Evolutionary conservation across 441 rosid species (phyloP).

Genomic region (Pelargonium citronellum): DNA sequence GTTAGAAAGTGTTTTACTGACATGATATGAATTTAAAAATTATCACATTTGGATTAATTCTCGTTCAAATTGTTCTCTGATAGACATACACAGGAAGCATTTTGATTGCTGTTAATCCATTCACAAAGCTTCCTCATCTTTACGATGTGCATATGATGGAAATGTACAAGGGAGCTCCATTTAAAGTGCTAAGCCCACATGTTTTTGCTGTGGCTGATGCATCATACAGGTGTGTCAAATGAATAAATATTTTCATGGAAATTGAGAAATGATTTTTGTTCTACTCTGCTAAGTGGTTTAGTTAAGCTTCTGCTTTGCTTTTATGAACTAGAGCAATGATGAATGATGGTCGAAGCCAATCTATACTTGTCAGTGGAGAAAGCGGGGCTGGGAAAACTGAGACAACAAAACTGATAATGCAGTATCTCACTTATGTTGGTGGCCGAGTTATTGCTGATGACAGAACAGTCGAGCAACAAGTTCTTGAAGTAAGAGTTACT

Average conservation of each 20-base stretch:
- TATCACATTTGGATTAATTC: conserved; percentile 19
- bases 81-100: conserved; percentile 80
- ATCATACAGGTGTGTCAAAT: conserved; percentile 48
- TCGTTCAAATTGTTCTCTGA: conserved; percentile 22
- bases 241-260: not conserved
- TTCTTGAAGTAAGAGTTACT: conserved; percentile 52
- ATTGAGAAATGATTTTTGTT: conserved; percentile 25
- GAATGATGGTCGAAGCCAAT: conserved; percentile 55
- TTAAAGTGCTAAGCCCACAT: conserved; percentile 67
- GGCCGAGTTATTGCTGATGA: conserved; percentile 48
- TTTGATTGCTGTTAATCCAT: conserved; percentile 71
- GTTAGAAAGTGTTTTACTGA: not conserved
- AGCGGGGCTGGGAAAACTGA: conserved; percentile 88
- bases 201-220: conserved; percentile 74
- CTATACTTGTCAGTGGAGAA: conserved; percentile 73
- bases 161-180: conserved; percentile 50
- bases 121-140: conserved; percentile 56
- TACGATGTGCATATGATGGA: conserved; percentile 52
- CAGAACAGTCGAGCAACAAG: conserved; percentile 71
- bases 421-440: conserved; percentile 66
- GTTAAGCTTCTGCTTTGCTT: conserved; percentile 13
- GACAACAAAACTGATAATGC: conserved; percentile 74
- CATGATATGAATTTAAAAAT: not conserved
- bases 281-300: conserved; percentile 32
- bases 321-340: conserved; percentile 51